A percentile compares a stretch with the other conserved stretches of the same genome.
Conservation (phyloP, 768 basidiomycete genomes). For the Vararia minispora region DNA sequence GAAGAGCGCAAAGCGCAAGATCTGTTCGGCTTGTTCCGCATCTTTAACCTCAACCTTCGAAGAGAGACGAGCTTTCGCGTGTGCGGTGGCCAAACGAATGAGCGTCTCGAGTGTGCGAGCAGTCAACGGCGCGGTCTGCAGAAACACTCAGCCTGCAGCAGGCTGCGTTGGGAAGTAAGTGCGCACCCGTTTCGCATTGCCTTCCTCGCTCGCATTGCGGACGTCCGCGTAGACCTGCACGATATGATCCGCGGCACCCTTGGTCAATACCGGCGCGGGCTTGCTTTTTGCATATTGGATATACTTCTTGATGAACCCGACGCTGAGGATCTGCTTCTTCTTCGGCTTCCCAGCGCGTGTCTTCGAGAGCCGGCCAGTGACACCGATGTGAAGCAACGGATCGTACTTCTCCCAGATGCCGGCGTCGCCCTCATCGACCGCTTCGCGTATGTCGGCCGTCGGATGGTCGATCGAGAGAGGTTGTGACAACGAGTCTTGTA, state of each 20-base stretch:
- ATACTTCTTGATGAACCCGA: conserved; percentile 95
- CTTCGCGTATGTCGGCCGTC: conserved; percentile 27
- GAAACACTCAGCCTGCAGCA: conserved; percentile 4
- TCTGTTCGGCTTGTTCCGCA: conserved; percentile 84
- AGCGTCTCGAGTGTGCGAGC: conserved; percentile 98
- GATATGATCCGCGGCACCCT: conserved; percentile 91
- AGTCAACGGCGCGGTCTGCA: conserved; percentile 90
- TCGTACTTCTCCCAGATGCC: conserved; percentile 95
- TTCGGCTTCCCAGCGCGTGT: conserved; percentile 42
- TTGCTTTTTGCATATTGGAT: conserved; percentile 95
- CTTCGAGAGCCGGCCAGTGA: conserved; percentile 35
- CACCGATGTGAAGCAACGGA: conserved; percentile 84
- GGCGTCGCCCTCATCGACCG: conserved; percentile 52
- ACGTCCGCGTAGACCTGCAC: conserved; percentile 86
- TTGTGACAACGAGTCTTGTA: conserved; percentile 79
- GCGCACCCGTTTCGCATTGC: conserved; percentile 74
- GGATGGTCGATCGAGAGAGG: conserved; percentile 83
- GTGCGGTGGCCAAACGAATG: conserved; percentile 95
- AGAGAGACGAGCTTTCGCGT: conserved; percentile 91
- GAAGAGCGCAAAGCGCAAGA: conserved; percentile 95
- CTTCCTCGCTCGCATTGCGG: conserved; percentile 85
- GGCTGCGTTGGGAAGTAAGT: neutral
- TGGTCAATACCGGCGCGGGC: conserved; percentile 73
- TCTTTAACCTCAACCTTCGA: conserved; percentile 74
- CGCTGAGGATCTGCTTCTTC: conserved; percentile 79